These are phyloP conservation scores for Nannochloropsis salina DNA, from an alignment of 108 stramenopile species.

Conservation along the genomic window DNA sequence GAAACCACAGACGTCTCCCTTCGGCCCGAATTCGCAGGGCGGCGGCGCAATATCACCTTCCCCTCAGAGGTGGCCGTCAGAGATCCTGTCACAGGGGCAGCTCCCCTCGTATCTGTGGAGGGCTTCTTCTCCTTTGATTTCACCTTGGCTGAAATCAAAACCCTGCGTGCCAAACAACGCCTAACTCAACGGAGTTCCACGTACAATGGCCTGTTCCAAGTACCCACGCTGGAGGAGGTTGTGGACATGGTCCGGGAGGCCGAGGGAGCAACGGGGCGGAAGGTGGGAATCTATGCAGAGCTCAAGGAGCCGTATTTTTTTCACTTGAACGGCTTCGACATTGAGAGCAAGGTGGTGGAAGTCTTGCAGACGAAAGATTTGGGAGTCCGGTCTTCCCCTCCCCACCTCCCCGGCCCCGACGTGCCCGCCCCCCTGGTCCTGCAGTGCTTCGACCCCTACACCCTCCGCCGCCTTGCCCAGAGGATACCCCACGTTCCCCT, in stretches of 20 bases:
- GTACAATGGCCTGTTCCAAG: conserved; percentile 55
- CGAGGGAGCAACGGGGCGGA: background rate
- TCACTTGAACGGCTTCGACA: conserved; percentile 6
- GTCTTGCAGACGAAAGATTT: background rate
- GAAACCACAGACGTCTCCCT: conserved; percentile 62
- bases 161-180: conserved; percentile 57
- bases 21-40: conserved; percentile 24
- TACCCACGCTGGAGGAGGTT: conserved; percentile 65
- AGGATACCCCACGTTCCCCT: background rate
- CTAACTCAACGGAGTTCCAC: conserved; percentile 48
- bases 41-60: conserved; percentile 29
- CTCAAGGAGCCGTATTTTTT: background rate
- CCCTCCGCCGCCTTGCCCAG: background rate
- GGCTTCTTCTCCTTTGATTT: conserved; percentile 67
- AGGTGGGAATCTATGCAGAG: conserved; percentile 1
- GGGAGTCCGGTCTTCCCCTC: background rate
- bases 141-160: conserved; percentile 59
- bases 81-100: conserved; percentile 23
- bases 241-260: conserved; percentile 53
- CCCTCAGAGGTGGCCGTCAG: conserved; percentile 14
- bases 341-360: background rate
- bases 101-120: conserved; percentile 26
- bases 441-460: background rate
- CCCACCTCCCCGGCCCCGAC: background rate
- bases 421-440: background rate